Conservation (phyloP, 2,329 filamentous ascomycete species). For the Berkeleyomyces rouxiae region DNA sequence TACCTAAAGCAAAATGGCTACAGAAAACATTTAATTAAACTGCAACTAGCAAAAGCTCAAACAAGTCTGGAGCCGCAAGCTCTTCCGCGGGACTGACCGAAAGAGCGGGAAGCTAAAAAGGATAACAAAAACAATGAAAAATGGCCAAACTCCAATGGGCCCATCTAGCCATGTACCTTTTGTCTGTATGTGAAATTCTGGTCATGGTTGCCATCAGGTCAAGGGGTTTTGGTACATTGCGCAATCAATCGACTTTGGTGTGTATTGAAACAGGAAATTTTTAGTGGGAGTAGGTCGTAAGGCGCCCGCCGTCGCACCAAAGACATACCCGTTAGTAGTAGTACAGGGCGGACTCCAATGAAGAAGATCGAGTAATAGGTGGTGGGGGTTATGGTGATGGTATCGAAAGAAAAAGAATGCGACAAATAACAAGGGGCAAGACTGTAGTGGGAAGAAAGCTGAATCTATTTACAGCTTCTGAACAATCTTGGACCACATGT, state of each 20-base stretch:
- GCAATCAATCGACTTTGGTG: not conserved
- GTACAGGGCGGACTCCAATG: constrained; percentile 11
- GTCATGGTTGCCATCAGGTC: not conserved
- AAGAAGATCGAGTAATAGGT: constrained; percentile 6
- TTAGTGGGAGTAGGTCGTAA: constrained; percentile 9
- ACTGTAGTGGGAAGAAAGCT: not conserved
- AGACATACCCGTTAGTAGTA: constrained; percentile 8
- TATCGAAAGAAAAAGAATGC: not conserved
- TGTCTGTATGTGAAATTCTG: not conserved
- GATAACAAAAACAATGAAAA: not conserved
- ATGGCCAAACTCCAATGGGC: not conserved
- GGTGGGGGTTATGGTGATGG: constrained; percentile 1
- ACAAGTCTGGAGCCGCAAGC: constrained; percentile 5
- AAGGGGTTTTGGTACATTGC: not conserved
- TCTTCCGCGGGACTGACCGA: constrained; percentile 6
- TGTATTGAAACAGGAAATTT: constrained; percentile 12
- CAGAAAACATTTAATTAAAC: not conserved
- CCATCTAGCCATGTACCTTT: not conserved
- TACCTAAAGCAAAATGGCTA: not conserved
- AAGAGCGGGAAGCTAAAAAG: not conserved
- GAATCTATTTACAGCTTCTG: constrained; percentile 60
- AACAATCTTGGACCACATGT: constrained; percentile 86
- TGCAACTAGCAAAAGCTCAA: constrained; percentile 5
- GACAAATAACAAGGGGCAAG: constrained; percentile 1
- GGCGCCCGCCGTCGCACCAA: constrained; percentile 12